Conservation (phyloP, 2,329 filamentous ascomycete genomes). For the Fusarium illudens region DNA sequence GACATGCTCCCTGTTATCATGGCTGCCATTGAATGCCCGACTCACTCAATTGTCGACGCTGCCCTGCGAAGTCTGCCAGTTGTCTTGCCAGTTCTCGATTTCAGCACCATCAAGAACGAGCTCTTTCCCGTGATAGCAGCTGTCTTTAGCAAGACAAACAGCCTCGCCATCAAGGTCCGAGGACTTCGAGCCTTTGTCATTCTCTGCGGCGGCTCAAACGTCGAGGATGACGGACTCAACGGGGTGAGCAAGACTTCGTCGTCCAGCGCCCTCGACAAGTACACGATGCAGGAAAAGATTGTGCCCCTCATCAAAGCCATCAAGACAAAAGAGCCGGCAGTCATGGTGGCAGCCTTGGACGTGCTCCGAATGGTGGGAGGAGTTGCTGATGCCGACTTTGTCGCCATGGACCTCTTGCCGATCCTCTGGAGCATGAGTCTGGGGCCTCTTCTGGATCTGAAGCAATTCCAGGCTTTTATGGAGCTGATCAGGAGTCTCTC, state of each 20-base stretch:
- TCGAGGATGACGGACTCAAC: constrained; percentile 75
- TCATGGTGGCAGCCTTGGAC: constrained; percentile 92
- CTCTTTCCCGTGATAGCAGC: constrained; percentile 90
- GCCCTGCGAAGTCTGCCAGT: constrained; percentile 80
- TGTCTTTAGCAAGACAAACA: constrained; percentile 93
- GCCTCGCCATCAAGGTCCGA: constrained; percentile 91
- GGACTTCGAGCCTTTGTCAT: constrained; percentile 90
- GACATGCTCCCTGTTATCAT: constrained; percentile 89
- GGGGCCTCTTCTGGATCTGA: constrained; percentile 85
- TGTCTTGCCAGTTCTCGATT: constrained; percentile 89
- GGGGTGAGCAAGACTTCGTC: constrained; percentile 74
- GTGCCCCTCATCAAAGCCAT: constrained; percentile 89
- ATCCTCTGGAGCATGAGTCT: constrained; percentile 92
- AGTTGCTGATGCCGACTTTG: constrained; percentile 86
- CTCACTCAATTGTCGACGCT: constrained; percentile 87
- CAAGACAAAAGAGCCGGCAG: constrained; percentile 96
- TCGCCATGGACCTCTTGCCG: constrained; percentile 90
- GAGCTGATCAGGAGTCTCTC: constrained; percentile 83
- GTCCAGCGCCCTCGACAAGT: constrained; percentile 90
- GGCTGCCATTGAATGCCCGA: constrained; percentile 85
- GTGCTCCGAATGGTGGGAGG: constrained; percentile 86
- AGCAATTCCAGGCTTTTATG: constrained; percentile 93
- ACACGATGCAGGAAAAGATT: constrained; percentile 97
- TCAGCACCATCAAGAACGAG: constrained; percentile 96
- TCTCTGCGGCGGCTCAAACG: constrained; percentile 79